Base-by-base conservation (phyloP, 1,139 yeast genomes). In the Geotrichum restrictum region DNA sequence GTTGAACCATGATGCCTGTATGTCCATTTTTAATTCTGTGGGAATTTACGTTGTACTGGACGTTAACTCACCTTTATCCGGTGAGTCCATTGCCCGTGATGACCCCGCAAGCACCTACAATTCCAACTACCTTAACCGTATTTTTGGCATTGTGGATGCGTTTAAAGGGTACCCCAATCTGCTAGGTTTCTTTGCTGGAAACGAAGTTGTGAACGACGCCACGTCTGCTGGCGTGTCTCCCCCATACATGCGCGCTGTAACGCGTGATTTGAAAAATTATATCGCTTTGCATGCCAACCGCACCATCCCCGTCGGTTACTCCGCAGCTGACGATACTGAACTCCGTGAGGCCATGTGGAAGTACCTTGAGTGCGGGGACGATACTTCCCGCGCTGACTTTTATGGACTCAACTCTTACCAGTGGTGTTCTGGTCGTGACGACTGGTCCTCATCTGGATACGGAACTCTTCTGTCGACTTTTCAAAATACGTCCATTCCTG, bases 381-480 rank as follows among this genome's bases (percentile, higher is more conserved):
- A 79, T 14, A 64, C 66, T 11, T 83, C 85, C 48, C 71, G 84
- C 1, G 87, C 88, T 31, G 98, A 93, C 66, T 93, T 93, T 65
- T 91, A 88, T 70, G 98, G 98, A 3, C 91, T 93, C 52, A 93
- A 93, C 68, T 84, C 96, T 0, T 93, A 93, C 68, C 96, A 89
- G 67, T 93, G 98, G 98, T 93, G 98, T 74, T 96, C 96, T 4
- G 80, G 83, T 48, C 42, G 54, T 13, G 57, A 51, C 29, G 52
- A 54, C 45, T 53, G 85, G 91, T 61, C 71, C 48, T 66, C 81
- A 2, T 84, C 95, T 18, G 96, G 96, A 31, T 89, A 86, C 69
- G 77, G 74, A 53, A 73, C 67, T 22, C 73, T 87, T 58, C 82
- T 88, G 59, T 66, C 77, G 5, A 82, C 84, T 55, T 65, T 65